Evolutionary conservation across 1,284 basidiomycete genomes (phyloP).

Genomic region (Ganoderma lucidum): DNA sequence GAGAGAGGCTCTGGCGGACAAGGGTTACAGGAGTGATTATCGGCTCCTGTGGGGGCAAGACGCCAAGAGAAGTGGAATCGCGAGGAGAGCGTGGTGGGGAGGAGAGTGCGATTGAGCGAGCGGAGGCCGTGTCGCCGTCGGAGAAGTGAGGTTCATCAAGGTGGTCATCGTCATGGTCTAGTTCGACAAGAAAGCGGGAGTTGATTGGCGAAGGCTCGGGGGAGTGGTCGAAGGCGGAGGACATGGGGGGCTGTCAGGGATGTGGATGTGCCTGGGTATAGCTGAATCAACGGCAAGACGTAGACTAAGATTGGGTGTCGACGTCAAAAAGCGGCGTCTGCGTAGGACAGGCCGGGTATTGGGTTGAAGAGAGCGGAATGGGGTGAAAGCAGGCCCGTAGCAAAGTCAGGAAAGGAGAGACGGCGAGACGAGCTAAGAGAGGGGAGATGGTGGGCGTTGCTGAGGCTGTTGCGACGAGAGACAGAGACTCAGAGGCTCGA

Average conservation of each 20-base stretch:
- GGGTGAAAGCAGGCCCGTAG: neutral
- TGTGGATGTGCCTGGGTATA: slow-evolving; percentile 1
- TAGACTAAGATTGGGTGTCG: neutral
- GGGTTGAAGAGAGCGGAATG: slow-evolving; percentile 4
- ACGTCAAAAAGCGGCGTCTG: neutral
- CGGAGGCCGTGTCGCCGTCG: slow-evolving; percentile 82
- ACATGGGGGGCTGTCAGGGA: slow-evolving; percentile 22
- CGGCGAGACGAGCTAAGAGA: neutral
- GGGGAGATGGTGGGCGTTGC: slow-evolving; percentile 1
- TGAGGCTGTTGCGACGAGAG: slow-evolving; percentile 1
- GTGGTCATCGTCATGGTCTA: slow-evolving; percentile 34
- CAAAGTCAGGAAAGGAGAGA: neutral
- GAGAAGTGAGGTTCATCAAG: slow-evolving; percentile 42
- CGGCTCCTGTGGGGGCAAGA: slow-evolving; percentile 30
- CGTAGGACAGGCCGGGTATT: neutral
- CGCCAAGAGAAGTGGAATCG: slow-evolving; percentile 49
- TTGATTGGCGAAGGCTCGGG: slow-evolving; percentile 35
- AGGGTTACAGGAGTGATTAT: slow-evolving; percentile 36
- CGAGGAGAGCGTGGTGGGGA: slow-evolving; percentile 52
- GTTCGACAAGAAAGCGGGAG: slow-evolving; percentile 39
- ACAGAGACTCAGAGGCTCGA: neutral
- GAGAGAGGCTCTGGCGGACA: slow-evolving; percentile 38
- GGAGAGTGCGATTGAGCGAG: slow-evolving; percentile 77
- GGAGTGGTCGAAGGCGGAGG: slow-evolving; percentile 25
- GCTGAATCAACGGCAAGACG: neutral